Base-by-base conservation (phyloP, 345 rosid species). In the Excoecaria cochinchinensis region DNA sequence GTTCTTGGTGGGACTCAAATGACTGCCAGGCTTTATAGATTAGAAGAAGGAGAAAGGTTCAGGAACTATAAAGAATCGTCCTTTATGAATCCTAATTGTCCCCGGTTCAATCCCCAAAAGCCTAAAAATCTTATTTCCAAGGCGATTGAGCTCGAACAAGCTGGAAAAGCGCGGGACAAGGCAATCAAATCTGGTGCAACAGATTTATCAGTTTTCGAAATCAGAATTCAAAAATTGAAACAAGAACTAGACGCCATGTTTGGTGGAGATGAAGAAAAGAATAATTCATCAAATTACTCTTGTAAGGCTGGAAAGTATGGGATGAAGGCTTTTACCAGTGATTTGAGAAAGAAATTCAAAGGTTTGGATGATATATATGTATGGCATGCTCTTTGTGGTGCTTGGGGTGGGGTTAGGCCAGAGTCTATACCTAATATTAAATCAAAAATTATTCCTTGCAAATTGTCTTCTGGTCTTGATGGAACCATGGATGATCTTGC, bases 361-460 rank as follows among this genome's bases (percentile, higher is more conserved):
- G 84, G 88, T 25, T 78, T 92, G 75, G 93, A 92, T 76, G 94
- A 91, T 57, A 87, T 90, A 46, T 89, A 88, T 61, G 93, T 92
- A 67, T 92, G 97, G 94, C 96, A 92, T 64, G 92, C 97, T 31
- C 89, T 94, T 0, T 90, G 96, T 71, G 98, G 98, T 57, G 94
- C 92, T 17, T 94, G 98, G 98, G 92, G 87, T 69, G 97, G 98
- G 76, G 92, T 94, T 46, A 86, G 90, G 70, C 92, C 96, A 5
- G 91, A 85, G 22, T 48, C 86, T 8, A 80, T 59, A n/a, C 5
- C 86, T 39, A 84, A 83, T 79, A 79, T 94, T 50, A 65, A 89
- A 10, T 70, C 91, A 13, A 89, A 86, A 80, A 44, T 89, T 56
- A 38, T 75, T 51, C 84, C 81, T 38, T 76, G 84, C 67, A 79